These are phyloP conservation scores for Neurospora sp. DNA, from an alignment of 2,329 filamentous ascomycete species.

Conservation along the genomic window DNA sequence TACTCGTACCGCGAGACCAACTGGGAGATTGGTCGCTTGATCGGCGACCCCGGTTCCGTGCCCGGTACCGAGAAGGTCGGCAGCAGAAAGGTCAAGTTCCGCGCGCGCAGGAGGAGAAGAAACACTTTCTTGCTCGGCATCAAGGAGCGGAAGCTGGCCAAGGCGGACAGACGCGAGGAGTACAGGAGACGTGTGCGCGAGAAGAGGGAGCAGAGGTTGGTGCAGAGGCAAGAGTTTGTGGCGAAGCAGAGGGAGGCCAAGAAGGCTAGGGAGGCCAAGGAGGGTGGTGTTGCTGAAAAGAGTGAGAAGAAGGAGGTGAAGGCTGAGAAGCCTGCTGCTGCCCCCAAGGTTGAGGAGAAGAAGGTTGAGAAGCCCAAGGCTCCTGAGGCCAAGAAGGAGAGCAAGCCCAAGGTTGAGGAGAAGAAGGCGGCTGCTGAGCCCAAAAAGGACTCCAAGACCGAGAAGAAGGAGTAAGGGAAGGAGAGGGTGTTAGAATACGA, in stretches of 20 bases:
- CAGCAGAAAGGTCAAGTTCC: constrained; percentile 40
- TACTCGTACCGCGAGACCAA: constrained; percentile 54
- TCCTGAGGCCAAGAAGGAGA: not conserved
- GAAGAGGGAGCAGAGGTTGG: constrained; percentile 15
- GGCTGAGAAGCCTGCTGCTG: constrained; percentile 3
- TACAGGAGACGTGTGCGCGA: constrained; percentile 15
- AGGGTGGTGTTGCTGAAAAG: not conserved
- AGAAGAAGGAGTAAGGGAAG: not conserved
- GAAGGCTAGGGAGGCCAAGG: constrained; percentile 4
- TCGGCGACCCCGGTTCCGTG: constrained; percentile 22
- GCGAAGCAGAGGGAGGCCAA: constrained; percentile 5
- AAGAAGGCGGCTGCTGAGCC: not conserved
- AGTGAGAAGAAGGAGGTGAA: constrained; percentile 7
- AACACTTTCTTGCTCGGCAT: constrained; percentile 10
- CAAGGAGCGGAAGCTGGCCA: constrained; percentile 18
- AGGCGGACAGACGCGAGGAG: constrained; percentile 16
- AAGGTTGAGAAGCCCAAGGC: not conserved
- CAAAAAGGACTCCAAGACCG: not conserved
- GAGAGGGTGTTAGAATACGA: not conserved
- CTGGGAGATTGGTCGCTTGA: constrained; percentile 47
- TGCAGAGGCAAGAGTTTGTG: constrained; percentile 12
- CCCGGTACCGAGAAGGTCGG: constrained; percentile 32
- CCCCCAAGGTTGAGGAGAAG: not conserved
- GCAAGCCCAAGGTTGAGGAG: not conserved
- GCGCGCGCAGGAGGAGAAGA: constrained; percentile 19